phyloP scores from a whole-genome alignment of 2,329 filamentous ascomycete species.

The Grosmannia huntii region DNA sequence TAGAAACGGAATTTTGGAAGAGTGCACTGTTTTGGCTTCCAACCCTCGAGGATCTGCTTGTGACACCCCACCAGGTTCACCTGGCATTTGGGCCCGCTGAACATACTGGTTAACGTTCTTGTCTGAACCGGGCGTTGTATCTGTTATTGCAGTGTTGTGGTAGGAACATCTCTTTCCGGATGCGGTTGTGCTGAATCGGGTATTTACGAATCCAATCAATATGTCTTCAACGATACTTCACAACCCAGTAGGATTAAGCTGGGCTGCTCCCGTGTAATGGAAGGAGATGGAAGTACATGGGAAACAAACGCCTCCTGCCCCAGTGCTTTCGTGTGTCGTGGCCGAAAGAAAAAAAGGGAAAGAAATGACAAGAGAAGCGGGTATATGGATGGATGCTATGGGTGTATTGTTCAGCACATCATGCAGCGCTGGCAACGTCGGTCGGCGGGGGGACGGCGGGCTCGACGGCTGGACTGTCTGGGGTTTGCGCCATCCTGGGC shows the following conservation, averaged over 20 bases:
- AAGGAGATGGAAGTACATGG: background rate
- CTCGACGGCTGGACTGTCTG: too few species aligned
- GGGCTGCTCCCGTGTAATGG: background rate
- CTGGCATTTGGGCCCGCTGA: background rate
- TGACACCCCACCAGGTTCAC: background rate
- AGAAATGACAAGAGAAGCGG: background rate
- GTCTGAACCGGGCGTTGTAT: too few species aligned
- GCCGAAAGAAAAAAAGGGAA: too few species aligned
- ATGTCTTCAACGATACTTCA: too few species aligned
- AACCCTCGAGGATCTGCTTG: background rate
- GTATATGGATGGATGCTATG: background rate
- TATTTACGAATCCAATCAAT: too few species aligned
- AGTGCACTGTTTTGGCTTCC: conserved; percentile 6
- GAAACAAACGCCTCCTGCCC: background rate
- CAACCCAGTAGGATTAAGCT: too few species aligned
- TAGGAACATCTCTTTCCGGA: too few species aligned
- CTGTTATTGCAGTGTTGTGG: background rate
- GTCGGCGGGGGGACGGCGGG: background rate
- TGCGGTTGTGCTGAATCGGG: background rate
- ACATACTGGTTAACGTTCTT: too few species aligned
- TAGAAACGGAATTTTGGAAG: background rate
- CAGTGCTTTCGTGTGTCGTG: background rate
- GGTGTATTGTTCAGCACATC: background rate
- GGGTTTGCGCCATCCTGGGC: background rate
- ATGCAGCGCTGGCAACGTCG: background rate